phyloP scores from a whole-genome alignment of 805 yeast genomes.

The Kazachstania bromeliacearum region DNA sequence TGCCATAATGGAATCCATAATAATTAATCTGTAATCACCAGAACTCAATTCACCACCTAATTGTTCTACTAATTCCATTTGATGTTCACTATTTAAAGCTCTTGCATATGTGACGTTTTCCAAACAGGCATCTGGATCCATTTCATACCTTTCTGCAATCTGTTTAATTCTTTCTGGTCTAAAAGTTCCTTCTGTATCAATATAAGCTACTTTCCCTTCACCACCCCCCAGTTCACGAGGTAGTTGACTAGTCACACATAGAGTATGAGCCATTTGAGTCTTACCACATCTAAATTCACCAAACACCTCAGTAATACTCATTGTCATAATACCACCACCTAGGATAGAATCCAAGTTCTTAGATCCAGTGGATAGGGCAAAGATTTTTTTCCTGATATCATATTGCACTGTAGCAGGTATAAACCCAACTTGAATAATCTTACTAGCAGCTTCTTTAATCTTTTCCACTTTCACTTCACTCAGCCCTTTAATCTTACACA shows the following conservation, averaged over 20 bases:
- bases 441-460: constrained; percentile 64
- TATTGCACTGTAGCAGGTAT: constrained; percentile 67
- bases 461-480: constrained; percentile 73
- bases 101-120: constrained; percentile 69
- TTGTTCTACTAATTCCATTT: constrained; percentile 59
- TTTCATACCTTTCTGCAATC: constrained; percentile 59
- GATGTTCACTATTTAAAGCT: constrained; percentile 72
- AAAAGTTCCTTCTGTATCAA: constrained; percentile 77
- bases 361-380: constrained; percentile 60
- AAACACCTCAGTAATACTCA: constrained; percentile 69
- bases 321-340: constrained; percentile 72
- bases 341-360: constrained; percentile 57
- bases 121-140: constrained; percentile 59
- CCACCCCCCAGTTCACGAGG: constrained; percentile 68
- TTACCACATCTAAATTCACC: constrained; percentile 78
- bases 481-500: constrained; percentile 59
- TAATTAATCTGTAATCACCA: constrained; percentile 51
- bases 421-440: constrained; percentile 55
- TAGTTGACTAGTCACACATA: constrained; percentile 67
- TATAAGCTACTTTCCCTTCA: constrained; percentile 70
- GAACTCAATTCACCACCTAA: constrained; percentile 59
- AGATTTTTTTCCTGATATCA: constrained; percentile 52
- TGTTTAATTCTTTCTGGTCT: constrained; percentile 59
- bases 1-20: constrained; percentile 71
- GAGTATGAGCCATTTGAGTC: constrained; percentile 72